Base-by-base conservation (phyloP, 1,139 yeast species). In the Hanseniaspora uvarum region DNA sequence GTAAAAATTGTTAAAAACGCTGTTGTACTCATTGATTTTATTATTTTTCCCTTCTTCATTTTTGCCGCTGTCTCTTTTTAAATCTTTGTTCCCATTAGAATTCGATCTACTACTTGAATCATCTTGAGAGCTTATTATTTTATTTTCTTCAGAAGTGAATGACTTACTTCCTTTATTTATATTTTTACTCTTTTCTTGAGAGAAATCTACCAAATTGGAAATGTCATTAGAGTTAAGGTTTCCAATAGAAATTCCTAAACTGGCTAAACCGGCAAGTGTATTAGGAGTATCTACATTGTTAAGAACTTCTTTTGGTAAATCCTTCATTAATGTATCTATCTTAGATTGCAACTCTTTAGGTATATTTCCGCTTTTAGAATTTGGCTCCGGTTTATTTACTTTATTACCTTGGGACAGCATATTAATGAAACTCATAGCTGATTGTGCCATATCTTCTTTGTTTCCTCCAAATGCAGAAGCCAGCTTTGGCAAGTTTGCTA, bases 391-490 rank as follows among this genome's bases (percentile, higher is more conserved):
- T 24, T 40, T 40, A 12, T 4, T 16, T 14, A 30, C 37, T 10
- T 31, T 44, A 16, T 31, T 44, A 12, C 34, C 34, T 21, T 44
- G 36, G 18, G 36, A 21, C 3, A 44, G 4, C 46, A 44, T 44
- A 23, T 6, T 18, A 16, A 48, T 33, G 14, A 48, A 40, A 11
- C 16, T 40, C 52, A 48, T 48, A 3, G 52, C 52, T 33, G 52
- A 39, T 33, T 43, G 38, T 12, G 40, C 31, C n/a, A 48, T 16
- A 16, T 43, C 48, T 3, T 44, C 48, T 11, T 18, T 30, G 14
- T 36, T 36, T 14, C 41, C 50, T 0, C 38, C 34, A 26, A 50
- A 50, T 14, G 49, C 53, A 30, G 53, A 50, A 2, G 53, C 53
- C 23, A 50, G 19, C 18, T 30, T 43, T 5, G 53, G 53, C 19